phyloP scores from a whole-genome alignment of 106 monocot species.

The Allium cepa region DNA sequence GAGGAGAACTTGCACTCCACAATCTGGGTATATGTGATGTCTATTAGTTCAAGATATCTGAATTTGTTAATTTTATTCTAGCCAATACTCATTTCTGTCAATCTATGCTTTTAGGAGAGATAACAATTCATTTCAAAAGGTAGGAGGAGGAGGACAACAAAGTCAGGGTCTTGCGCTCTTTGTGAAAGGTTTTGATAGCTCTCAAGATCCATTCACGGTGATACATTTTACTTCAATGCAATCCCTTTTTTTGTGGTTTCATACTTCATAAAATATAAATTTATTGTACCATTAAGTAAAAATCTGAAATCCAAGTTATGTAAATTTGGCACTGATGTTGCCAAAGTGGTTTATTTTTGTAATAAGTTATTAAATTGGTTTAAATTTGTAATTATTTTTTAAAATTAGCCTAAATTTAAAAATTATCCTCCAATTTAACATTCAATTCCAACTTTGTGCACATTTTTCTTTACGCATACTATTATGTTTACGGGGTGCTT shows the following conservation, averaged over 20 bases:
- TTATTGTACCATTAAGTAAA: too few species aligned
- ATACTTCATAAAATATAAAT: too few species aligned
- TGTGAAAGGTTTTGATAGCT: constrained; percentile 76
- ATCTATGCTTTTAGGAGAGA: constrained; percentile 29
- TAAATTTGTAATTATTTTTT: too few species aligned
- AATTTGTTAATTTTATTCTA: not conserved
- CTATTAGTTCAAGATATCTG: not conserved
- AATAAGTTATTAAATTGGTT: too few species aligned
- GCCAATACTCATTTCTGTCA: not conserved
- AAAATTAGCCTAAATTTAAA: too few species aligned
- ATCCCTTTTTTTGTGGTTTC: not conserved
- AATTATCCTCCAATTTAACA: too few species aligned
- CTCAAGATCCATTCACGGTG: constrained; percentile 58
- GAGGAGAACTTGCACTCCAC: constrained; percentile 49
- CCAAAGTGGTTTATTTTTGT: too few species aligned
- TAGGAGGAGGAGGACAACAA: constrained; percentile 1
- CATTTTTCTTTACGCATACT: too few species aligned
- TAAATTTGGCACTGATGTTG: too few species aligned
- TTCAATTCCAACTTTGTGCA: too few species aligned
- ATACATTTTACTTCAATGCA: not conserved
- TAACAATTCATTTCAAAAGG: constrained; percentile 49
- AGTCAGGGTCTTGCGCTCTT: constrained; percentile 49
- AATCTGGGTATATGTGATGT: constrained; percentile 38
- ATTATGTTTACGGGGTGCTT: too few species aligned
- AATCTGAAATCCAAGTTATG: too few species aligned